A percentile compares a stretch with the other conserved stretches of the same genome.
These are phyloP conservation scores for Leucogyrophana mollusca DNA, from an alignment of 768 basidiomycete genomes.

Conservation along the genomic window DNA sequence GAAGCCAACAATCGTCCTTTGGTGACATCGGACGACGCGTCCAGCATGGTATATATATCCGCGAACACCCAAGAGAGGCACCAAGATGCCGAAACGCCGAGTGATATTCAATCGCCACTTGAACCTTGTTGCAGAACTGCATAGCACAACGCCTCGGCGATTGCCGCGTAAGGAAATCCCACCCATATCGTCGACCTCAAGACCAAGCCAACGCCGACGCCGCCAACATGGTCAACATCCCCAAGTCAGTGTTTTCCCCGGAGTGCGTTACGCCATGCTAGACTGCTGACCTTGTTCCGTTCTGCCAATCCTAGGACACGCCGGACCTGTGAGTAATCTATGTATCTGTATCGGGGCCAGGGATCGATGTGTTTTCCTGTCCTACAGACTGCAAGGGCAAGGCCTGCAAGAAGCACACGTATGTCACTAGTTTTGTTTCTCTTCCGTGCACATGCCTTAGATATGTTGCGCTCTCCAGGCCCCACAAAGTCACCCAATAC, in stretches of 20 bases:
- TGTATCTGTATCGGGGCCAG: constrained; percentile 3
- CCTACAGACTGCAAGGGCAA: constrained; percentile 90
- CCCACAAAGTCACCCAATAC: constrained; percentile 99
- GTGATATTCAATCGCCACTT: background rate
- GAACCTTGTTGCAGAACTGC: constrained; percentile 20
- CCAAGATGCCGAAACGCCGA: too few relatives aligned
- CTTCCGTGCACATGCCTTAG: background rate
- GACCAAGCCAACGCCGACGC: constrained; percentile 24
- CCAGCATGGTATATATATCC: background rate
- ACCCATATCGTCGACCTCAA: constrained; percentile 8
- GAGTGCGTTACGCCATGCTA: too few relatives aligned
- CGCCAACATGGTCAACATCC: constrained; percentile 86
- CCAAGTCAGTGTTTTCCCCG: constrained; percentile 64
- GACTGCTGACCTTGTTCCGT: constrained; percentile 19
- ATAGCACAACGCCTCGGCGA: constrained; percentile 24
- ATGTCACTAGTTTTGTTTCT: constrained; percentile 30
- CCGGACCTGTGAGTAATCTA: constrained; percentile 78
- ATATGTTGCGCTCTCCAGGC: constrained; percentile 49
- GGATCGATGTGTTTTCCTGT: background rate
- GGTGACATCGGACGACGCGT: too few relatives aligned
- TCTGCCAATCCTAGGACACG: constrained; percentile 64
- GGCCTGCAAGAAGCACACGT: constrained; percentile 97
- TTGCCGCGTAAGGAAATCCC: constrained; percentile 19
- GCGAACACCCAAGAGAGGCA: too few relatives aligned
- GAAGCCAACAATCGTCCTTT: too few relatives aligned